Base-by-base conservation (phyloP, 768 basidiomycete genomes). In the Suillus tomentosus region DNA sequence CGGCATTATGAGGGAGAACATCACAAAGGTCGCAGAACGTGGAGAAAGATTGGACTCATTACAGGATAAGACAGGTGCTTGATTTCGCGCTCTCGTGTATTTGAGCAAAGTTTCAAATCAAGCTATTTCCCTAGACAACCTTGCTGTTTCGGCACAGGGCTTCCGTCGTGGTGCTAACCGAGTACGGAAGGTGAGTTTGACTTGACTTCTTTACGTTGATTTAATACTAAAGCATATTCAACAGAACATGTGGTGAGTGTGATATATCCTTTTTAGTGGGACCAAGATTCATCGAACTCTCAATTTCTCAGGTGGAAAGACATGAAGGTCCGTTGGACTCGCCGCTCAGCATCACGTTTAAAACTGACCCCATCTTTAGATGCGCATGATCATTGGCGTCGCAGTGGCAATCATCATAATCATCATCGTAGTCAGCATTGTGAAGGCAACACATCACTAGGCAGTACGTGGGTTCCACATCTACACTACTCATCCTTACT, bases 121-220 rank as follows among this genome's bases (percentile, higher is more conserved):
- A 48, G 22, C 36, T 40, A 61, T 63, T 60, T 53, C 19, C 50
- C 27, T 70, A 97, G 97, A 99, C 79, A 97, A 91, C 74, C 86
- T 99, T 62, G 96, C 97, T 37, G 93, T 96, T 48, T 97, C 95
- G 31, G 97, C 97, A n/a, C 96, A 99, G 80, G 95, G 95, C 34
- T 99, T 99, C 87, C 89, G 95, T 66, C 86, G 95, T 68, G 96
- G 97, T 68, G 97, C 97, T 60, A 98, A 98, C 80, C 85, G 94
- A 65, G 97, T 99, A 61, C 89, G 97, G 76, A 99, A 99, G 87
- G 94, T 95, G 71, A 62, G 74, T 64, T 14, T 39, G 3, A 72
- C 69, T 87, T 82, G 31, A 34, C 14, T 60, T 31, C 15, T 17
- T 60, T 34, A n/a, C 22, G 50, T 19, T 6, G 54, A 43, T 59